Evolutionary conservation across 2,329 filamentous ascomycete species (phyloP).

Genomic region (Hypoxylon sp.): DNA sequence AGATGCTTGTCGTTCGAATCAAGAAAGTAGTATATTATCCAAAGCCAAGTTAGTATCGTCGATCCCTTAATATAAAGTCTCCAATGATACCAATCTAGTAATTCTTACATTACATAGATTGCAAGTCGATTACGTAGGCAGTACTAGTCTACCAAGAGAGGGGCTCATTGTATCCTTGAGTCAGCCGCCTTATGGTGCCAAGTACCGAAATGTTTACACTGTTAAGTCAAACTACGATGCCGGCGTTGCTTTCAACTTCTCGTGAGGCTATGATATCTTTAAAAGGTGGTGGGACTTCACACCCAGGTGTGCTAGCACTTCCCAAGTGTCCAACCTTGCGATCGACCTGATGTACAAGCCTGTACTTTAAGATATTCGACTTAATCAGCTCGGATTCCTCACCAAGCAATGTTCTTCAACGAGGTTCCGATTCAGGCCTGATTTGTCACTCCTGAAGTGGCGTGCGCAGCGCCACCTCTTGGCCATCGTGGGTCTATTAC

Average conservation of each 20-base stretch:
- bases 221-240: neutral
- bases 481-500: constrained; percentile 32
- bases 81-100: constrained; percentile 5
- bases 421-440: neutral
- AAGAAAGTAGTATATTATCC: constrained; percentile 27
- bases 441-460: constrained; percentile 31
- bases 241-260: neutral
- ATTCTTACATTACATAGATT: constrained; percentile 14
- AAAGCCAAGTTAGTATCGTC: constrained; percentile 21
- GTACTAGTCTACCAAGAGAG: constrained; percentile 9
- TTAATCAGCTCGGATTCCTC: neutral
- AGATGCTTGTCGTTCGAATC: constrained; percentile 5
- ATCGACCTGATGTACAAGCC: neutral
- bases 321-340: neutral
- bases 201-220: neutral
- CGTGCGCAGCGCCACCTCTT: constrained; percentile 16
- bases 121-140: constrained; percentile 15
- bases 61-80: constrained; percentile 23
- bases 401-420: neutral
- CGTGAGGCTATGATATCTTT: neutral
- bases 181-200: too few species aligned
- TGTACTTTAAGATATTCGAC: constrained; percentile 5
- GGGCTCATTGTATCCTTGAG: too few species aligned
- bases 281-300: neutral
- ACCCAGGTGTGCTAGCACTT: neutral